Evolutionary conservation across 2,329 filamentous ascomycete species (phyloP).

Genomic region (Blastomyces emzantsi): DNA sequence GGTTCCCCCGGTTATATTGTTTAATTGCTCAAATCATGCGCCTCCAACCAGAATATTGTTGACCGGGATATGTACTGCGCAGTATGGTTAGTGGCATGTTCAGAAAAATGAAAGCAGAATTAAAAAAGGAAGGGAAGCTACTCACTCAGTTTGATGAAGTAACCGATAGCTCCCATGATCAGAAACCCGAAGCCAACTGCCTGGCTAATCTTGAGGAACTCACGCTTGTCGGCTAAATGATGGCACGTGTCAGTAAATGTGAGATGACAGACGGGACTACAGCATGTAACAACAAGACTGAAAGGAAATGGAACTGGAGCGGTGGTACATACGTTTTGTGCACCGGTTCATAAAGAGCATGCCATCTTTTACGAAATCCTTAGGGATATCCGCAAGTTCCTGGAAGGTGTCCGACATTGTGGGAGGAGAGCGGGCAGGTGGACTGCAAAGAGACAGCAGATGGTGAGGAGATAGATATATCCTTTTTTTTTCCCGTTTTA

Average conservation of each 20-base stretch:
- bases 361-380: constrained; percentile 45
- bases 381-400: constrained; percentile 51
- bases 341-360: constrained; percentile 42
- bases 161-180: constrained; percentile 52
- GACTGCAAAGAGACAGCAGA: neutral
- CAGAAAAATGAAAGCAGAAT: neutral
- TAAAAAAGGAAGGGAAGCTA: constrained; percentile 11
- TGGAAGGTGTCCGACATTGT: constrained; percentile 51
- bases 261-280: neutral
- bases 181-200: constrained; percentile 52
- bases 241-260: constrained; percentile 15
- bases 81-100: neutral
- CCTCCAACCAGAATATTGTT: constrained; percentile 44
- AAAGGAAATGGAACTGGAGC: no score
- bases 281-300: neutral
- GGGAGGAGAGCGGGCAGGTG: constrained; percentile 13
- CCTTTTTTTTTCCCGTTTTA: neutral
- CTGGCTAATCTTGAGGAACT: constrained; percentile 54
- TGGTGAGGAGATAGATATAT: neutral
- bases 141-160: constrained; percentile 52
- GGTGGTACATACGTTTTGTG: constrained; percentile 38
- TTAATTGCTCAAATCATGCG: constrained; percentile 24
- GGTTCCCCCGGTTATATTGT: neutral
- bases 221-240: constrained; percentile 47
- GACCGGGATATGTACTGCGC: constrained; percentile 42